Base-by-base conservation (phyloP, 805 yeast genomes). In the Candida sphagnicola region DNA sequence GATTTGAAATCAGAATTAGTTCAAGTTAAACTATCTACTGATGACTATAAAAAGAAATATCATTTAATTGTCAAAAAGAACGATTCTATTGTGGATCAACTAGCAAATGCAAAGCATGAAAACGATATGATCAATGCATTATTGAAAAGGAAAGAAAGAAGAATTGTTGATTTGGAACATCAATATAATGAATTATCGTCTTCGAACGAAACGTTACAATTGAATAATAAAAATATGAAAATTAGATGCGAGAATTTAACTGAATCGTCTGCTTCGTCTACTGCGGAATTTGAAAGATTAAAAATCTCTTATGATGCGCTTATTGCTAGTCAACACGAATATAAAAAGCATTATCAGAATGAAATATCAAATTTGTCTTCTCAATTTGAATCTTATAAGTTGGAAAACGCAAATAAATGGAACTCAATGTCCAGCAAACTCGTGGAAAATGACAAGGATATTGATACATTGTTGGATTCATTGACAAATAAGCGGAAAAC, bases 81-180 rank as follows among this genome's bases (percentile, higher is more conserved):
- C 49, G 80, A 75, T 47, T 64, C 72, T 39, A 63, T 75, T 38
- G 70, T 78, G 25, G 87, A 81, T 49, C 85, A 80, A 57, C 59
- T 81, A 43, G 78, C 87, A 21, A 80, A 80, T 45, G 67, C 84
- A 28, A 82, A 82, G 57, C 90, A 84, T 56, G 91, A 87, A 51
- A 82, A 82, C 49, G 89, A 85, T 46, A 82, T 82, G 65, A 68
- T 83, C 31, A 81, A 75, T 50, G 78, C 88, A 1, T 62, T 85
- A 45, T 61, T 86, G 42, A 77, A 74, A 44, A 66, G 95, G 37
- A 84, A 85, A 50, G 88, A 84, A 49, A 69, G 90, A 37, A 67
- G 86, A 38, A 74, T 85, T 18, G 51, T 65, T 21, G 91, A 83
- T 47, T 61, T 85, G 49, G 95, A 87, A 55, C 65, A 61, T 29